phyloP scores from a whole-genome alignment of 352 stramenopile genomes.

The Phytopythium oedochilum region DNA sequence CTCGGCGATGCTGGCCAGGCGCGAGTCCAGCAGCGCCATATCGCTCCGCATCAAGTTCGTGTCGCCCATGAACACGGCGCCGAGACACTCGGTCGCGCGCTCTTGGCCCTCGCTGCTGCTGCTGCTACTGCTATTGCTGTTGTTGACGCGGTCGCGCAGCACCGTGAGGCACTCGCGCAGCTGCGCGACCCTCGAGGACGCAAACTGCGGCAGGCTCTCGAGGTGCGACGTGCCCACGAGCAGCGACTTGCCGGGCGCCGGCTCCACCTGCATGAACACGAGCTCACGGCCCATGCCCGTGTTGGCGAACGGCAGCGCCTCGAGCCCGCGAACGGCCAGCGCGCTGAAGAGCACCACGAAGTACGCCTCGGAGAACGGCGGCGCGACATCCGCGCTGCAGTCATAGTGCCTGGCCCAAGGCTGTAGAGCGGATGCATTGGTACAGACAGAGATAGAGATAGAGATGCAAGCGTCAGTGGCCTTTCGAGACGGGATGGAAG shows the following conservation, averaged over 20 bases:
- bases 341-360: conserved; percentile 79
- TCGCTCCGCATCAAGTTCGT: conserved; percentile 61
- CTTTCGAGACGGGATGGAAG: neutral
- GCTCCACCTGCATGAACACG: conserved; percentile 48
- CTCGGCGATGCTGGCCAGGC: conserved; percentile 20
- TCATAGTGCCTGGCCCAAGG: conserved; percentile 69
- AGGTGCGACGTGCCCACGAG: conserved; percentile 65
- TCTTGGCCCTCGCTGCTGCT: conserved; percentile 3
- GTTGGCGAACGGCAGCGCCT: conserved; percentile 66
- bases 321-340: conserved; percentile 48
- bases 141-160: conserved; percentile 39
- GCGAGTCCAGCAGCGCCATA: conserved; percentile 50
- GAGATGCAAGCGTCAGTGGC: no score
- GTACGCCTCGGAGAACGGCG: conserved; percentile 68
- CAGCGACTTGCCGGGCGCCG: conserved; percentile 36
- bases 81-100: conserved; percentile 26
- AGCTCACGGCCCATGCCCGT: conserved; percentile 73
- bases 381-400: conserved; percentile 65
- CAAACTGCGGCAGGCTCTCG: conserved; percentile 64
- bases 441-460: neutral
- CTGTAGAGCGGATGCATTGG: conserved; percentile 7
- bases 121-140: neutral
- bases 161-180: conserved; percentile 48
- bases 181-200: conserved; percentile 35
- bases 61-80: conserved; percentile 74